Base-by-base conservation (phyloP, 108 stramenopile species). In the Fragilariopsis cylindrus region DNA sequence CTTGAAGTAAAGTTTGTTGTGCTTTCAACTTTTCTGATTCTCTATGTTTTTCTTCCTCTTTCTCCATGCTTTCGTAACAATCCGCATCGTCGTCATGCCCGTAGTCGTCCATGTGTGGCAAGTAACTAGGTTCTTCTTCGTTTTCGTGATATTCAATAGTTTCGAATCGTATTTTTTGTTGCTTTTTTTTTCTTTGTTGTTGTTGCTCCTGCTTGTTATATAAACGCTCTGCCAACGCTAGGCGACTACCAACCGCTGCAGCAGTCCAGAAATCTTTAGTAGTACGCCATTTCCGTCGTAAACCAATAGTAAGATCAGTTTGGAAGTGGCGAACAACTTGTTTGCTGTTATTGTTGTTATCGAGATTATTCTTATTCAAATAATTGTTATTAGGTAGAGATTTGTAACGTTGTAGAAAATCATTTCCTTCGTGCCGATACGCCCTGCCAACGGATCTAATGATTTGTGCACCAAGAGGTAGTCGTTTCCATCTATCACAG, bases 371-470 rank as follows among this genome's bases (percentile, higher is more conserved):
- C 13, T 11, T 53, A 11, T 43, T 39, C 57, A 42, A 42, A 42
- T 58, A 7, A 7, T 63, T 42, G 4, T 63, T 12, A 9, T 71
- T 54, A 58, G 39, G 42, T 30, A 40, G 60, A 13, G 15, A 18
- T 45, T 16, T 48, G 64, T 67, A 16, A 12, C 21, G 78, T 46
- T 78, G 74, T 53, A 80, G 43, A 64, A 69, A 75, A 53, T 74
- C 73, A 58, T 81, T 78, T 8, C 90, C 92, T 62, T 82, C 84
- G 42, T 86, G 77, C 18, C 85, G 78, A 73, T 91, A 94, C 41
- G 90, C 89, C 48, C 93, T 70, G 16, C 93, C 93, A 18, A 94
- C 76, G 64, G 90, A 94, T 15, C 93, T 84, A n/a, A 94, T 48
- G 39, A 94, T 87, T 62, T 88, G 89, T 48, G 86, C 85, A 30